phyloP scores from a whole-genome alignment of 345 rosid species.

The Salix purpurea region DNA sequence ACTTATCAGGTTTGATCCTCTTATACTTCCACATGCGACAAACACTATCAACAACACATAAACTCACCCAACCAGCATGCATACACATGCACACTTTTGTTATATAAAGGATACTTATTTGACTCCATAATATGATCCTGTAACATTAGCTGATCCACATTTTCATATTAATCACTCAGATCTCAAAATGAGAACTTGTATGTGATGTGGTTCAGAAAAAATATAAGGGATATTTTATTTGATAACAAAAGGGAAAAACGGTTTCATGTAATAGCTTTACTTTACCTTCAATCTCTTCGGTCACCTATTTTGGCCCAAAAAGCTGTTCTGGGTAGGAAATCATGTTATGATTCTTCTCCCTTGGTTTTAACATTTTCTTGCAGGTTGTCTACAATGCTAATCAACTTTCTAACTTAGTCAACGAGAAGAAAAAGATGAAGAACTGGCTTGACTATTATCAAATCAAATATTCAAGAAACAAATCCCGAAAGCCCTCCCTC shows the following conservation, averaged over 20 bases:
- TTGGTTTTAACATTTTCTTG: conserved; percentile 11
- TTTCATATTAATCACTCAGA: background rate
- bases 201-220: background rate
- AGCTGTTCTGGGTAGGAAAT: background rate
- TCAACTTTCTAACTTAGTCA: conserved; percentile 52
- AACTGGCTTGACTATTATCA: conserved; percentile 89
- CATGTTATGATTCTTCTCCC: background rate
- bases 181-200: background rate
- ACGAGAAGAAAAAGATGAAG: conserved; percentile 58
- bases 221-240: background rate
- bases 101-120: background rate
- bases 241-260: background rate
- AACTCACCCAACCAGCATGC: background rate
- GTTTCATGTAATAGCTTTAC: background rate
- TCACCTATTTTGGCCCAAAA: background rate
- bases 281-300: background rate
- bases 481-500: conserved; percentile 40
- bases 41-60: background rate
- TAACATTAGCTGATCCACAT: background rate
- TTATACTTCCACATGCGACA: background rate
- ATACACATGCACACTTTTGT: background rate
- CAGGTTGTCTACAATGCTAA: conserved; percentile 85
- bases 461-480: conserved; percentile 61
- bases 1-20: conserved; percentile 65
- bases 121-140: background rate